Base-by-base conservation (phyloP, 306 rosid genomes). In the Biancaea sappan region DNA sequence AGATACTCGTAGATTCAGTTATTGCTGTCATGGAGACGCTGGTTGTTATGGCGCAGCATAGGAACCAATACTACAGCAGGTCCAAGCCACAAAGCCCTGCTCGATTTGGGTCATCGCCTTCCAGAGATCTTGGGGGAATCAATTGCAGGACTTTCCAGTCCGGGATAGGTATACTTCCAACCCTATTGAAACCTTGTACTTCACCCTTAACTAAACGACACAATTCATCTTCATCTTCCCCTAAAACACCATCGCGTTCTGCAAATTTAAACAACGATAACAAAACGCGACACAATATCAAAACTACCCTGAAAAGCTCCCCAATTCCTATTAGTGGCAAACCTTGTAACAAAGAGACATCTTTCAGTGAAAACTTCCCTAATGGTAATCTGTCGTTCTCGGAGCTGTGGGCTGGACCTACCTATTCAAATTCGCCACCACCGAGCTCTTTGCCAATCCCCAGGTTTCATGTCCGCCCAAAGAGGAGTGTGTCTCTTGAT, bases 401-500 rank as follows among this genome's bases (percentile, higher is more conserved):
- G 15, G 98, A 93, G 74, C 96, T 84, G 28, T 93, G 98, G 98
- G 98, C 98, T 46, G 98, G 98, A 40, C 98, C 98, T 6, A 83
- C 98, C 25, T 93, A 93, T 77, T 93, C 98, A 0, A 90, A 93
- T 85, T 93, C 98, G 0, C 98, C 98, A 0, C 97, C 97, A 2
- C 96, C 98, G 0, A 93, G 93, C 67, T 93, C 98, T 0, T 72
- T 93, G 81, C 98, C 98, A 4, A 90, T 93, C 6, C 98, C 98
- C 0, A 93, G 78, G 21, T 90, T 93, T 75, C 87, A 91, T 12
- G 75, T 84, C 8, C 60, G 69, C 19, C 91, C 91, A 0, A 92
- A 84, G 79, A 90, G 94, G 71, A 84, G 90, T 11, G 88, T 90
- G 51, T 88, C 96, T n/a, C 91, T 90, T 41, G 89, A 86, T 24